Evolutionary conservation across 805 yeast genomes (phyloP).

Genomic region (Isabelozyma heimii): DNA sequence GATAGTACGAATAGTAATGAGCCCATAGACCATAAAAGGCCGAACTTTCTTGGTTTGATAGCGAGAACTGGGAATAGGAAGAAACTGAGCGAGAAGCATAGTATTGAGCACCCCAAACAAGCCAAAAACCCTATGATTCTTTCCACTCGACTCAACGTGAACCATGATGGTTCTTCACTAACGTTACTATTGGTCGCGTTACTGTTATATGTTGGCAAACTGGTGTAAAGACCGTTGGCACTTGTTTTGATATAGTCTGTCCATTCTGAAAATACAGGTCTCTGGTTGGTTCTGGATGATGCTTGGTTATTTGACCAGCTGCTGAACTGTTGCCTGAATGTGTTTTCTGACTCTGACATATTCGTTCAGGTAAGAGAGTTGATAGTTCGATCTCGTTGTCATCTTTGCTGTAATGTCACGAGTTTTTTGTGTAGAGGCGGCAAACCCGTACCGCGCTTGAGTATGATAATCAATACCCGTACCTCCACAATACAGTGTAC

Average conservation of each 20-base stretch:
- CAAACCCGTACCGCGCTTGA: background rate
- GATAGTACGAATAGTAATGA: constrained; percentile 81
- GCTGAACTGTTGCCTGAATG: constrained; percentile 31
- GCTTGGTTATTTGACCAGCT: constrained; percentile 21
- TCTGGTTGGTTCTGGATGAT: constrained; percentile 6
- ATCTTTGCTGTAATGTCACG: background rate
- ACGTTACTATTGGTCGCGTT: constrained; percentile 24
- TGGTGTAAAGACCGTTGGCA: constrained; percentile 58
- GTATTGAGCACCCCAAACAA: constrained; percentile 72
- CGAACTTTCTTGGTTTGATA: constrained; percentile 87
- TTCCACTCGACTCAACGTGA: constrained; percentile 72
- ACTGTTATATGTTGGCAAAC: constrained; percentile 62
- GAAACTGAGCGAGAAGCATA: constrained; percentile 79
- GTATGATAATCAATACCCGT: background rate
- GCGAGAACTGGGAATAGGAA: constrained; percentile 87
- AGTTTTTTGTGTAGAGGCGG: background rate
- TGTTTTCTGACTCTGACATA: constrained; percentile 31
- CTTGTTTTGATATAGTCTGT: constrained; percentile 39
- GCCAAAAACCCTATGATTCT: constrained; percentile 73
- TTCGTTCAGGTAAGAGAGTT: background rate
- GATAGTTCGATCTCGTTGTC: background rate
- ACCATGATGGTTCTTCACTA: constrained; percentile 72
- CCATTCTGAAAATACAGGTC: constrained; percentile 39
- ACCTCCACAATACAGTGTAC: background rate
- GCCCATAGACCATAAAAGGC: constrained; percentile 87